These are phyloP conservation scores for Pilaira anomala DNA, from an alignment of 192 early-diverging fungal species.

Conservation along the genomic window DNA sequence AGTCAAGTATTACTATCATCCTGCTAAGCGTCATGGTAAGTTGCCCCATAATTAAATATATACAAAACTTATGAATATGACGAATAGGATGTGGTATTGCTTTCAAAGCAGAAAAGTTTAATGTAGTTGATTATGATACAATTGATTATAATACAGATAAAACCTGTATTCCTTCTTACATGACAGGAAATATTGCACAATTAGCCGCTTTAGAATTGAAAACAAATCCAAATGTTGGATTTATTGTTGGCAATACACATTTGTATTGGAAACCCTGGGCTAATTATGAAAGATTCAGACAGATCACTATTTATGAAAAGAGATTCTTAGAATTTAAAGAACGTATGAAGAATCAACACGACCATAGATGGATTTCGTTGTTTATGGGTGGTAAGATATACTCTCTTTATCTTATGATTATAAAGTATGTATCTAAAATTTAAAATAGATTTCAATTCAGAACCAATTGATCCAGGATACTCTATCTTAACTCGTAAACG, in stretches of 20 bases:
- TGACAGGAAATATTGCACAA: conserved; percentile 35
- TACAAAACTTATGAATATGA: background rate
- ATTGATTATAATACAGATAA: conserved; percentile 30
- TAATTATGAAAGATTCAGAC: conserved; percentile 35
- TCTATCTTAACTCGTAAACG: conserved; percentile 10
- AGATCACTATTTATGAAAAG: conserved; percentile 19
- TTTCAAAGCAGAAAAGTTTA: conserved; percentile 17
- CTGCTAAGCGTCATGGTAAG: conserved; percentile 34
- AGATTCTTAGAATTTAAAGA: background rate
- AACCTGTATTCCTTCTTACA: conserved; percentile 12
- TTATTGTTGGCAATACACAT: conserved; percentile 38
- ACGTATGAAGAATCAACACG: background rate
- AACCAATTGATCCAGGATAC: conserved; percentile 26
- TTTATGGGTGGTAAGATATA: conserved; percentile 21
- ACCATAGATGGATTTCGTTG: conserved; percentile 18
- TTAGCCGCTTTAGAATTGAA: conserved; percentile 19
- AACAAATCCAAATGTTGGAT: background rate
- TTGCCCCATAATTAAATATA: background rate
- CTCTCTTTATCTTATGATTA: background rate
- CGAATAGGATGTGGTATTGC: conserved; percentile 28
- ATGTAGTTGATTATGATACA: background rate
- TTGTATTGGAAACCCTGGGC: conserved; percentile 36
- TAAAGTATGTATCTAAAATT: background rate
- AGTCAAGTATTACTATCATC: conserved; percentile 14
- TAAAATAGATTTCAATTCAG: conserved; percentile 28